Conservation (phyloP, 257 asterid genomes). For the Solanum gracilifrons region DNA sequence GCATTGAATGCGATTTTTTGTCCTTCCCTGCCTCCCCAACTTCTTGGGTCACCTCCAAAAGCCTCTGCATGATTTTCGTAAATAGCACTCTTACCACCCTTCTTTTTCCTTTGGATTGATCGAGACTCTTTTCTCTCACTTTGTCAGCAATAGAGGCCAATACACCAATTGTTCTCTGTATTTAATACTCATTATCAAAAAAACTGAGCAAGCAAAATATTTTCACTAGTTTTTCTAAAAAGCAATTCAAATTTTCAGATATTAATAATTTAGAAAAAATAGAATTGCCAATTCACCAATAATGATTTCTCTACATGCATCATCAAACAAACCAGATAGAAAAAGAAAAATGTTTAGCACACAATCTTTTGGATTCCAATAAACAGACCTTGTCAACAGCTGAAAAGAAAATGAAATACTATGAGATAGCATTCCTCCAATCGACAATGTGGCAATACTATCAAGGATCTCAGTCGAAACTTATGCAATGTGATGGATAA, state of each 20-base stretch:
- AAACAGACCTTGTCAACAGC: neutral
- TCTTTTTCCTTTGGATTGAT: neutral
- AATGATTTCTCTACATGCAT: neutral
- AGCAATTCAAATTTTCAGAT: neutral
- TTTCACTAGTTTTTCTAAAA: neutral
- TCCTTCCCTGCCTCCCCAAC: slow-evolving; percentile 30
- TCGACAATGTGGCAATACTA: neutral
- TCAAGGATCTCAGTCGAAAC: neutral
- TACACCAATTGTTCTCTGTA: slow-evolving; percentile 65
- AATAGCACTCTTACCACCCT: slow-evolving; percentile 35
- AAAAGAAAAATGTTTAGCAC: neutral
- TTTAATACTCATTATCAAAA: neutral
- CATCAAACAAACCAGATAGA: neutral
- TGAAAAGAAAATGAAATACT: neutral
- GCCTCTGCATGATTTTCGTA: slow-evolving; percentile 49
- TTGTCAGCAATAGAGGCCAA: slow-evolving; percentile 72
- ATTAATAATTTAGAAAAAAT: neutral
- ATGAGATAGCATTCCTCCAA: neutral
- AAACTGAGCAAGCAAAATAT: neutral
- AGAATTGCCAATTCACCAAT: neutral
- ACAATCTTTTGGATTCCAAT: neutral
- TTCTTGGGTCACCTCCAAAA: slow-evolving; percentile 47
- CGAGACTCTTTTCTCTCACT: slow-evolving; percentile 4
- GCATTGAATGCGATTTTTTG: slow-evolving; percentile 43
- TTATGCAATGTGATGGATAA: neutral